Evolutionary conservation across 2,329 filamentous ascomycete species (phyloP), one percentile per base, ranked within the genome.

Genomic region (Drechslerella coelobrocha): DNA sequence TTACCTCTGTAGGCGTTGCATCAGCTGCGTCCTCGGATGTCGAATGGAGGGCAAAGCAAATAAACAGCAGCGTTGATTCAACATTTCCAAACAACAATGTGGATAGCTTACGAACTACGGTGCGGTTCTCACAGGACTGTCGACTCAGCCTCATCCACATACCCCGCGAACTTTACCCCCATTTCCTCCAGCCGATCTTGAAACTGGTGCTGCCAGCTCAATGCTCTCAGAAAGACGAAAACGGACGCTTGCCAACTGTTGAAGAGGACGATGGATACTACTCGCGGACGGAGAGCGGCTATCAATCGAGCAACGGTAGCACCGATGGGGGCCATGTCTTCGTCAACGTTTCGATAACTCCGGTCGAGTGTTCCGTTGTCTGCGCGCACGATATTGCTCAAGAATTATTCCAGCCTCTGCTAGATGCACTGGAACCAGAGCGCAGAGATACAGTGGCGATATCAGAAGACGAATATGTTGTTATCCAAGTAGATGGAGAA

Each of bases 261-360:
- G 76, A 55, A 63, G 68, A 39, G 73, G 75, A 52, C 56, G 51
- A 55, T 31, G 31, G 84, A 77, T 89, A 94, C 79, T 71, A 62
- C 43, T 71, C 66, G n/a, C 39, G 55, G 24, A 59, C 59, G 8
- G 59, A 59, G 19, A 56, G 27, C 26, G 65, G 65, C 21, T 71
- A 71, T 60, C 66, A 52, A 54, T 65, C 62, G 50, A 43, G 69
- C 59, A 61, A 63, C 52, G 37, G 65, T 57, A 41, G 73, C 48
- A 12, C 62, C 31, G 24, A 68, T 59, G 29, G 59, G 9, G 68
- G 69, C 14, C 72, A 74, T 26, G 87, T 87, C 47, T 97, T 99
- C 79, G 84, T 97, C 78, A 97, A 97, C 79, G 87, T 99, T 75
- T 95, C 91, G 73, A 85, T 97, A 76, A 97, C 92, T 0, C 91